Conservation (phyloP, 169 alveolate species). For the Theileria parva region DNA sequence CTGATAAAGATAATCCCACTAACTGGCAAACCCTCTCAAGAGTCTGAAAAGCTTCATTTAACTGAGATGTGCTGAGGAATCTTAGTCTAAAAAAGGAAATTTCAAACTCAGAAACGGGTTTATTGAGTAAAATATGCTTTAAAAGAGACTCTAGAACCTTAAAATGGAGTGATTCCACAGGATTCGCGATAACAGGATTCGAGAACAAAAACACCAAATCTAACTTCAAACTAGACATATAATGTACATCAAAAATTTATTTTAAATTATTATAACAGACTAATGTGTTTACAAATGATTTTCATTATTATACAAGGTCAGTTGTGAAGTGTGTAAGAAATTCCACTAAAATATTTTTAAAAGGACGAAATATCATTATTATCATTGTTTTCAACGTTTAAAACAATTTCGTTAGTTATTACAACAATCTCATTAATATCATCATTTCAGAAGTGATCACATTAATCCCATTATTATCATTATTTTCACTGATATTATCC, state of each 20-base stretch:
- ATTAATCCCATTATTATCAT: neutral
- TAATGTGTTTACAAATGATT: neutral
- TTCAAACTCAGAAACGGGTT: neutral
- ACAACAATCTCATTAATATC: too few species aligned
- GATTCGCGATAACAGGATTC: conserved; percentile 43
- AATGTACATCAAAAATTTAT: neutral
- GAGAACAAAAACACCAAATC: conserved; percentile 39
- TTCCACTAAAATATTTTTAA: neutral
- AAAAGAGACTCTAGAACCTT: conserved; percentile 27
- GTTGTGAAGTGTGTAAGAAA: neutral
- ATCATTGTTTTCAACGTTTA: too few species aligned
- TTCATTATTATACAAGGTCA: neutral
- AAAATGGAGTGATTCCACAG: conserved; percentile 32
- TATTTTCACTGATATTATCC: neutral
- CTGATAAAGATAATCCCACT: conserved; percentile 10
- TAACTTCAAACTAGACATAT: conserved; percentile 10
- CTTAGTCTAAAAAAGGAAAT: conserved; percentile 9
- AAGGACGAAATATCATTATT: too few species aligned
- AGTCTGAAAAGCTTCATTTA: conserved; percentile 5
- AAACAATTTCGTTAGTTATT: too few species aligned
- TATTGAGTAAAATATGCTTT: neutral
- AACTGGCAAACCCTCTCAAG: conserved; percentile 37
- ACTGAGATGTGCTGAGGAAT: conserved; percentile 16
- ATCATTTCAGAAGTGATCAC: too few species aligned
- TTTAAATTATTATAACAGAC: neutral